phyloP scores from a whole-genome alignment of 345 rosid species.

The Toxicodendron radicans region DNA sequence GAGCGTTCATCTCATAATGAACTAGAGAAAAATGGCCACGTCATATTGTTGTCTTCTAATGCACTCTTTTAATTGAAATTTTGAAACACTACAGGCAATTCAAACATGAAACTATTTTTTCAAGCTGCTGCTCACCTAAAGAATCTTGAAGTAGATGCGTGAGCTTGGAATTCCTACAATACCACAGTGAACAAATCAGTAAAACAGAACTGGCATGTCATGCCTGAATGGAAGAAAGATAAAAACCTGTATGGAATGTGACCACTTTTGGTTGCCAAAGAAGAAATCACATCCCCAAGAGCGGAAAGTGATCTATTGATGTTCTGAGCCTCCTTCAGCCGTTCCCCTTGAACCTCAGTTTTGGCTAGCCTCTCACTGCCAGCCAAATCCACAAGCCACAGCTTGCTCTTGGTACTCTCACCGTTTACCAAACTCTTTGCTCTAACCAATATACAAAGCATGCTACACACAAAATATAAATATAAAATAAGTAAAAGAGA shows the following conservation, averaged over 20 bases:
- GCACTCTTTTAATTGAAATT: too few species aligned
- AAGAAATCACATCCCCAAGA: slow-evolving; percentile 46
- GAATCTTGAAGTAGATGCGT: slow-evolving; percentile 52
- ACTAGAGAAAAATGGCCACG: neutral
- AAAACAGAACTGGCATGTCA: neutral
- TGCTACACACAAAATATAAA: slow-evolving; percentile 21
- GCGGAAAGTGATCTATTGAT: slow-evolving; percentile 49
- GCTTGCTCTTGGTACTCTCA: slow-evolving; percentile 49
- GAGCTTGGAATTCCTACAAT: slow-evolving; percentile 44
- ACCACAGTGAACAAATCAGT: slow-evolving; percentile 4
- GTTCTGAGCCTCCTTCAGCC: slow-evolving; percentile 49
- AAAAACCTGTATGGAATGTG: slow-evolving; percentile 44
- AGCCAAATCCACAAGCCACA: slow-evolving; percentile 54
- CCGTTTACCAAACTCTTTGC: slow-evolving; percentile 48
- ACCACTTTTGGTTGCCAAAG: slow-evolving; percentile 43
- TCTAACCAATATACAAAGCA: slow-evolving; percentile 46
- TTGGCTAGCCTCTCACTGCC: slow-evolving; percentile 49
- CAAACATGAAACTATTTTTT: neutral
- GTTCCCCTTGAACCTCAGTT: slow-evolving; percentile 47
- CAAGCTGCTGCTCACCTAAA: slow-evolving; percentile 26
- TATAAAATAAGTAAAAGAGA: neutral
- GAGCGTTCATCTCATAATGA: neutral
- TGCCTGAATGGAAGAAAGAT: neutral
- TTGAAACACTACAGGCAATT: neutral
- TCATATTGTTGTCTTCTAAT: neutral